These are phyloP conservation scores for Datisca glomerata DNA, from an alignment of 306 rosid genomes.

Conservation along the genomic window DNA sequence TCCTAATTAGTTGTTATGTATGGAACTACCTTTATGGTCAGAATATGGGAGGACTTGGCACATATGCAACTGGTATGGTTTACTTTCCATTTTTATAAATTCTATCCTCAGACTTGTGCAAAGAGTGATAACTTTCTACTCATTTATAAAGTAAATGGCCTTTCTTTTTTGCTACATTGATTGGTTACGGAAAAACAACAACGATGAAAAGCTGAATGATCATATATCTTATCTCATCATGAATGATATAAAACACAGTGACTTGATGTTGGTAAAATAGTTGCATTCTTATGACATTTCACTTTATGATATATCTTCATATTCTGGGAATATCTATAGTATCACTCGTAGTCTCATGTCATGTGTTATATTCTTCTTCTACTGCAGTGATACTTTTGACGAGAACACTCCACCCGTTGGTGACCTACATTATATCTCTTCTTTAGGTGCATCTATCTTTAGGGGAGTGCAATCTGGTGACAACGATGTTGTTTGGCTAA, in stretches of 20 bases:
- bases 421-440: slow-evolving; percentile 72
- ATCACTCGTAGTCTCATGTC: no score
- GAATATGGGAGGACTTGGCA: slow-evolving; percentile 85
- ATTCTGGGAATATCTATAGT: no score
- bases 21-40: slow-evolving; percentile 21
- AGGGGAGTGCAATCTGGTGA: slow-evolving; percentile 85
- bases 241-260: no score
- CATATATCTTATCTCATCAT: no score
- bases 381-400: slow-evolving; percentile 78
- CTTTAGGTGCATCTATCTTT: slow-evolving; percentile 69
- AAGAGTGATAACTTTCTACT: not conserved
- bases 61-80: slow-evolving; percentile 72
- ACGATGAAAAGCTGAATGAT: no score
- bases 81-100: slow-evolving; percentile 4
- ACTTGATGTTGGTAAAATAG: no score
- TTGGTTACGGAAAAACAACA: no score
- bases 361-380: slow-evolving; percentile 17
- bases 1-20: slow-evolving; percentile 25
- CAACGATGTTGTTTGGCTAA: slow-evolving; percentile 70
- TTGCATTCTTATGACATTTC: slow-evolving; percentile 7
- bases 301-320: not conserved
- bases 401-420: slow-evolving; percentile 92
- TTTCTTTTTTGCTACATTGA: no score
- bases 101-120: not conserved
- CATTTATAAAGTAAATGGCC: not conserved